phyloP scores from a whole-genome alignment of 495 filamentous ascomycete species.

The Aspergillus indologenus region DNA sequence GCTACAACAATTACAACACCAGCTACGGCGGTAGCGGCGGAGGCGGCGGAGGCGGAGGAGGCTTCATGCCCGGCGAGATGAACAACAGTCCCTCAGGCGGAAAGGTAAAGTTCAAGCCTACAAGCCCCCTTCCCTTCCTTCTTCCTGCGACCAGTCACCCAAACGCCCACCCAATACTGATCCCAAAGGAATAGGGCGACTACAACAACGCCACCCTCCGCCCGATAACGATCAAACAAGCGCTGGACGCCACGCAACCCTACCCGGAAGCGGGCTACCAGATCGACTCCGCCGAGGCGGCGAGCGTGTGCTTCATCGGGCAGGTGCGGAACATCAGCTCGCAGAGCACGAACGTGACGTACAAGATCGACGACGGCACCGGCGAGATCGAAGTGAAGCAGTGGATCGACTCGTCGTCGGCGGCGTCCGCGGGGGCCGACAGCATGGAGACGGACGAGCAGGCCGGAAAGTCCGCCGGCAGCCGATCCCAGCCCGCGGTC shows the following conservation, averaged over 20 bases:
- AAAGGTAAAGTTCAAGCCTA: conserved; percentile 29
- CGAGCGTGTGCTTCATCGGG: conserved; percentile 72
- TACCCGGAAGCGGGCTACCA: conserved; percentile 72
- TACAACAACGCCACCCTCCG: conserved; percentile 71
- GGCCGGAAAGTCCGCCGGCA: conserved; percentile 24
- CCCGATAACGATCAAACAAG: conserved; percentile 91
- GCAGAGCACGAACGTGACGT: conserved; percentile 89
- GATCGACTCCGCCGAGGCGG: conserved; percentile 69
- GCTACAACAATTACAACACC: conserved; percentile 45
- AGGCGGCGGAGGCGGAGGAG: conserved; percentile 63
- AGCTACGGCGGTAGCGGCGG: conserved; percentile 57
- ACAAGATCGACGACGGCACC: conserved; percentile 93
- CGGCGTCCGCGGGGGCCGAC: conserved; percentile 34
- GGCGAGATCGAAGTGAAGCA: conserved; percentile 89
- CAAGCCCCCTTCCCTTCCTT: background rate
- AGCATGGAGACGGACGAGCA: conserved; percentile 44
- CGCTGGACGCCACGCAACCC: conserved; percentile 72
- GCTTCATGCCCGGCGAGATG: conserved; percentile 58
- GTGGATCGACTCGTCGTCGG: conserved; percentile 67
- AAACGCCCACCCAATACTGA: background rate
- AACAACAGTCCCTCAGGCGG: conserved; percentile 44
- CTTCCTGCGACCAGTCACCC: background rate
- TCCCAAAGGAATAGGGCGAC: conserved; percentile 17
- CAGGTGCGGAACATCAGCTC: conserved; percentile 82
- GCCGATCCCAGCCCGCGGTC: conserved; percentile 45